Base-by-base conservation (phyloP, 768 basidiomycete genomes). In the Auriscalpium vulgare region DNA sequence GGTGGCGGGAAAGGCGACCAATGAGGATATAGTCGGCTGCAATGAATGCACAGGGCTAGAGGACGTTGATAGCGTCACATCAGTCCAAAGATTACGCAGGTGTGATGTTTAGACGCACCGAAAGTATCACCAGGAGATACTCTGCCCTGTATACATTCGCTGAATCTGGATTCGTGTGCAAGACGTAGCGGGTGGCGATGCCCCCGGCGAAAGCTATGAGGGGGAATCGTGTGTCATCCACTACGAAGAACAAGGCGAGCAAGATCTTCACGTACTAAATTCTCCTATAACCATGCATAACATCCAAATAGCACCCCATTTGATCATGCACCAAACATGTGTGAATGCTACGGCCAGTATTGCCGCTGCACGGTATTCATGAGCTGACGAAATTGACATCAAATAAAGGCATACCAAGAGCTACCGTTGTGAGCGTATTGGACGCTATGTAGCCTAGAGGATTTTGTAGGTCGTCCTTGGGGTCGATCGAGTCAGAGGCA, bases 41-140 rank as follows among this genome's bases (percentile, higher is more conserved):
- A 57, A 86, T 83, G 69, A 88, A 88, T 23, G 84, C 86, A 65
- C 88, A 89, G 4, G 87, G 86, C 82, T 84, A 50, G 7, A 13
- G 40, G 40, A 43, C 11, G n/a, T 10, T 47, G 50, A 19, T 37
- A 21, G 6, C 23, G 40, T 51, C 35, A 36, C n/a, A 54, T 8
- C 34, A 37, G n/a, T 17, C 8, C 34, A 48, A 51, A 9, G n/a
- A 16, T 58, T 34, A 43, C 3, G 43, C 29, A 50, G 13, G n/a
- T n/a, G 38, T 29, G 7, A 17, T 38, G 19, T 35, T 17, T 37
- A 11, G n/a, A 67, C 75, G 53, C 54, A 80, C 83, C 4, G 82
- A 80, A 47, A 85, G 74, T 8, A 81, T 82, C 58, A 84, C 76
- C 63, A 85, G 76, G 8, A 84, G 66, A 58, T 85, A 80, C 64